These are phyloP conservation scores for Scleroderma citrinum DNA, from an alignment of 768 basidiomycete genomes.

Conservation along the genomic window DNA sequence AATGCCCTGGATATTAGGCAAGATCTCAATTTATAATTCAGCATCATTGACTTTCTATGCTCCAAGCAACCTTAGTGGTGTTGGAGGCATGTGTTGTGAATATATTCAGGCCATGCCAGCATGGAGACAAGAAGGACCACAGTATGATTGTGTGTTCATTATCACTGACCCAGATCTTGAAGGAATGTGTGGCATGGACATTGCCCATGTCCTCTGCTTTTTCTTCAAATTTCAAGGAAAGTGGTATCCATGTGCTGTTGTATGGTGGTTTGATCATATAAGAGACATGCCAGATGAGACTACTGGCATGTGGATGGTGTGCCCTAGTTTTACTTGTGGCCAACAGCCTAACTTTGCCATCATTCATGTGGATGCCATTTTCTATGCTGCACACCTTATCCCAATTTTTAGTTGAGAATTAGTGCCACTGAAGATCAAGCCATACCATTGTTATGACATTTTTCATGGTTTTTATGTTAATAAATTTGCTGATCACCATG, in stretches of 20 bases:
- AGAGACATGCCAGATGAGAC: constrained; percentile 9
- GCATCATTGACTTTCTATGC: constrained; percentile 3
- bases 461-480: no score
- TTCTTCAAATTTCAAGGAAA: constrained; percentile 5
- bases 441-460: background rate
- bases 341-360: background rate
- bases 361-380: background rate
- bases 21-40: background rate
- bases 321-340: background rate
- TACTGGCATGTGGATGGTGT: constrained; percentile 24
- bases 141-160: constrained; percentile 26
- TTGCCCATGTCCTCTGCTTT: no score
- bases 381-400: background rate
- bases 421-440: background rate
- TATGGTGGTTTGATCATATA: constrained; percentile 19
- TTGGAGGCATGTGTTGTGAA: constrained; percentile 5
- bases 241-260: constrained; percentile 21
- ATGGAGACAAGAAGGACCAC: background rate
- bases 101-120: background rate
- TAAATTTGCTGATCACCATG: no score
- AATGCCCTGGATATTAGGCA: no score
- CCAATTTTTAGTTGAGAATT: background rate
- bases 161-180: constrained; percentile 3
- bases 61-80: constrained; percentile 4
- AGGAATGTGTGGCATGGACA: constrained; percentile 15